phyloP scores from a whole-genome alignment of 2,329 filamentous ascomycete species.

The Ophiostoma piceae region DNA sequence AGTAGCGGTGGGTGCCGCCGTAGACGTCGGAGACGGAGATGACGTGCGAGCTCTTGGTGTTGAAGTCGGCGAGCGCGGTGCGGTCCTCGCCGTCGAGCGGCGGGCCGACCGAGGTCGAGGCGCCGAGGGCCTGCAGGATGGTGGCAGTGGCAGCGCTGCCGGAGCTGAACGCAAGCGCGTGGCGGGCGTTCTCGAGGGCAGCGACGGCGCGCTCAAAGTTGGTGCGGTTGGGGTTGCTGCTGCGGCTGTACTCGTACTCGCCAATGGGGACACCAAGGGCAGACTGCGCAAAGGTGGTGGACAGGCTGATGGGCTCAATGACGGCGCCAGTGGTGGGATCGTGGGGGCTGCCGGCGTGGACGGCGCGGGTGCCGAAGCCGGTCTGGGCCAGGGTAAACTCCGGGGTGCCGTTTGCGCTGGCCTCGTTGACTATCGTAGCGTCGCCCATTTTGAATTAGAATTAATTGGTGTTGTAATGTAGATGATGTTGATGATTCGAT shows the following conservation, averaged over 20 bases:
- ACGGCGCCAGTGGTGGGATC: constrained; percentile 91
- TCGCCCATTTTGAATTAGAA: background rate
- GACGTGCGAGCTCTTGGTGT: constrained; percentile 69
- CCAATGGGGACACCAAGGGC: constrained; percentile 83
- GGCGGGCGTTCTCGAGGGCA: constrained; percentile 83
- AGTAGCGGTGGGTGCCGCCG: constrained; percentile 96
- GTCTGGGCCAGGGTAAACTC: constrained; percentile 37
- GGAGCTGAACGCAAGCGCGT: constrained; percentile 90
- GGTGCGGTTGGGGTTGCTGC: constrained; percentile 87
- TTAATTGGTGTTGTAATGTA: background rate
- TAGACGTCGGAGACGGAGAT: constrained; percentile 97
- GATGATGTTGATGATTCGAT: background rate
- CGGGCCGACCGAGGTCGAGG: constrained; percentile 32
- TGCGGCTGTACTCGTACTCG: constrained; percentile 86
- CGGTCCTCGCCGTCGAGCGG: constrained; percentile 12
- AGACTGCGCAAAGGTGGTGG: constrained; percentile 92
- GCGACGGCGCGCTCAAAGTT: constrained; percentile 93
- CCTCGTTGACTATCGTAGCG: background rate
- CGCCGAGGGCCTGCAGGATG: constrained; percentile 85
- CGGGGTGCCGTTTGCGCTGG: constrained; percentile 45
- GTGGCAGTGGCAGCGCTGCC: constrained; percentile 90
- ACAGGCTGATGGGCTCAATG: constrained; percentile 92
- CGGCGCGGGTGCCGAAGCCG: constrained; percentile 86
- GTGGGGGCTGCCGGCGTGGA: constrained; percentile 87
- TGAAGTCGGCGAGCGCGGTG: background rate